Percentiles rank a stretch among this genome's conserved stretches.
These are phyloP conservation scores for Colletotrichum cordylinicola DNA, from an alignment of 2,329 filamentous ascomycete species.

Conservation along the genomic window DNA sequence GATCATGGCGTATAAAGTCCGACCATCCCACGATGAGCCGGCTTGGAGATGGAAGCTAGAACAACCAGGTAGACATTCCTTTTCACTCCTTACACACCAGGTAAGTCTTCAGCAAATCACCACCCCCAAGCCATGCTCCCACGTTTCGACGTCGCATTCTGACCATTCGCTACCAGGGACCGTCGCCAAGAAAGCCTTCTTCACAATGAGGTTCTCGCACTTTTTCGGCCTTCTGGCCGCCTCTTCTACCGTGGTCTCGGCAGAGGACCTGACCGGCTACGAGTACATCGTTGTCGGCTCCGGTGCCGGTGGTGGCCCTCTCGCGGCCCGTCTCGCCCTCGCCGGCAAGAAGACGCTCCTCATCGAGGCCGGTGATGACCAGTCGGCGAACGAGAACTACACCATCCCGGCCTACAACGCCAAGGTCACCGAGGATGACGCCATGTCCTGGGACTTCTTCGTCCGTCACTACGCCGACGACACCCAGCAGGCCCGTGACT, in stretches of 20 bases:
- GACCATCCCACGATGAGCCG: not conserved
- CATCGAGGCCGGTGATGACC: slow-evolving; percentile 65
- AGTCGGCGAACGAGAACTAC: slow-evolving; percentile 52
- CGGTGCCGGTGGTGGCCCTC: slow-evolving; percentile 62
- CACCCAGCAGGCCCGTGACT: slow-evolving; percentile 57
- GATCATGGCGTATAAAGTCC: not conserved
- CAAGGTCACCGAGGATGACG: slow-evolving; percentile 59
- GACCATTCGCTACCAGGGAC: not conserved
- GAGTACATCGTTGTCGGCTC: slow-evolving; percentile 70
- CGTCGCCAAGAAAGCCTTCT: not conserved
- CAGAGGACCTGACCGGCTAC: slow-evolving; percentile 43
- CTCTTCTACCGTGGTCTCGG: slow-evolving; percentile 22
- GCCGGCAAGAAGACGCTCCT: slow-evolving; percentile 66
- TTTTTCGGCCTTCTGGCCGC: slow-evolving; percentile 25
- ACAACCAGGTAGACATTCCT: not conserved
- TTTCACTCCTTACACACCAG: not conserved
- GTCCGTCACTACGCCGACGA: slow-evolving; percentile 66
- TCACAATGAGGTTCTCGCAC: slow-evolving; percentile 11
- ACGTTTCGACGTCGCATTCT: not conserved
- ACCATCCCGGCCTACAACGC: slow-evolving; percentile 60
- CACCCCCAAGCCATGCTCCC: not conserved
- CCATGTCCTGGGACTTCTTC: slow-evolving; percentile 67
- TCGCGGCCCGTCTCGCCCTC: slow-evolving; percentile 64
- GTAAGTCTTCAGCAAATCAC: not conserved
- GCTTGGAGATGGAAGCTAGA: not conserved